A percentile compares a stretch with the other conserved stretches of the same genome.
Evolutionary conservation across 441 rosid species (phyloP).

Genomic region (Adansonia madagascariensis): DNA sequence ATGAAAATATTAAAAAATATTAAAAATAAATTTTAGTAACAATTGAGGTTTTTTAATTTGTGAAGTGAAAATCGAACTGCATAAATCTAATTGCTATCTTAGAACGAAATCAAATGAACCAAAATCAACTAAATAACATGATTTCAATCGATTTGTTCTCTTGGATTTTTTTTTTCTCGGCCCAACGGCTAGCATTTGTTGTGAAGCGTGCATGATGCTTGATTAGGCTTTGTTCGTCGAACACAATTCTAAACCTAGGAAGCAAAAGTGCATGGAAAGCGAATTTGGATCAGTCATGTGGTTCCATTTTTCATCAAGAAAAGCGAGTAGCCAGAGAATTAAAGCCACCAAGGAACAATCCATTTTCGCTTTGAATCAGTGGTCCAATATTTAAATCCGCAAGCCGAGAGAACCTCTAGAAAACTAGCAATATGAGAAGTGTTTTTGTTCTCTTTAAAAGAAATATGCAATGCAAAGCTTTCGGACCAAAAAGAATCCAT

Average conservation of each 20-base stretch:
- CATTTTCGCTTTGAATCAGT: not conserved
- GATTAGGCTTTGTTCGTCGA: no score
- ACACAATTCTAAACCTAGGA: no score
- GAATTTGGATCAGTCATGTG: not conserved
- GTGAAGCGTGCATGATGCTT: not conserved
- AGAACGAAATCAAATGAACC: no score
- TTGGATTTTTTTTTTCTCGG: no score
- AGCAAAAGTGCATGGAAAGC: not conserved
- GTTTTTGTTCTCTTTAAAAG: not conserved
- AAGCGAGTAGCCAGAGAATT: no score
- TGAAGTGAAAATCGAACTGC: no score
- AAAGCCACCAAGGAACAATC: not conserved
- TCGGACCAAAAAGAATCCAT: not conserved
- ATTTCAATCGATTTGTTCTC: no score
- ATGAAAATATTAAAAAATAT: no score
- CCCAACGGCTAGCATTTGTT: not conserved
- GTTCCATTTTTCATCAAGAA: not conserved
- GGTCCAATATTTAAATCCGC: not conserved
- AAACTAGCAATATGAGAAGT: not conserved
- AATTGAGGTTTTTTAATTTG: not conserved
- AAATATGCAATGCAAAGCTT: not conserved
- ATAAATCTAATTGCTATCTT: no score
- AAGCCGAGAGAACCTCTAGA: not conserved
- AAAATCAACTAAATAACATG: no score
- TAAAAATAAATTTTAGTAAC: not conserved